Evolutionary conservation across 257 asterid genomes (phyloP).

Genomic region (Salvia miltiorrhiza): DNA sequence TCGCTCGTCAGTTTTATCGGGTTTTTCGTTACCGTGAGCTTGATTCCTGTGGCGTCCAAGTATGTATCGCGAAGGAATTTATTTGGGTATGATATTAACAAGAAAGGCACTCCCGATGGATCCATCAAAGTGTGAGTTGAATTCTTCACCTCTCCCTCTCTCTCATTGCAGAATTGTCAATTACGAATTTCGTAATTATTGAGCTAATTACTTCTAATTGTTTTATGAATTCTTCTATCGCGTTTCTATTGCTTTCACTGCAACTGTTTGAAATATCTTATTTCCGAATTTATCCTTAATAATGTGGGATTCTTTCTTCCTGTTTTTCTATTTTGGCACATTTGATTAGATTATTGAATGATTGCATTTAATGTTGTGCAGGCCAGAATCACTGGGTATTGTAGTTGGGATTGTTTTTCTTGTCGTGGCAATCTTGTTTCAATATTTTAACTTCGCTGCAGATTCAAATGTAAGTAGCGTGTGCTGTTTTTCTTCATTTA

Average conservation of each 20-base stretch:
- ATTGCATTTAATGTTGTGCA: constrained; percentile 32
- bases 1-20: constrained; percentile 58
- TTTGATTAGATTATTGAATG: not conserved
- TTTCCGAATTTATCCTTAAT: not conserved
- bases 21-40: constrained; percentile 43
- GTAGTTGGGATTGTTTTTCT: constrained; percentile 83
- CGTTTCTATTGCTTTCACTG: not conserved
- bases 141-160: not conserved
- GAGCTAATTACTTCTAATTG: not conserved
- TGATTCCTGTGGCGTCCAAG: constrained; percentile 88
- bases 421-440: constrained; percentile 77
- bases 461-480: constrained; percentile 52
- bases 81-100: constrained; percentile 86
- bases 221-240: not conserved
- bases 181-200: not conserved
- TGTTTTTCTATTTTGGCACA: not conserved
- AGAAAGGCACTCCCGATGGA: constrained; percentile 90
- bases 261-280: too few species aligned
- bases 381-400: constrained; percentile 95
- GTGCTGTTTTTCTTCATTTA: not conserved
- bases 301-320: not conserved
- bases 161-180: not conserved
- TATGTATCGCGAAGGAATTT: constrained; percentile 70
- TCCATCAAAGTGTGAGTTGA: constrained; percentile 77
- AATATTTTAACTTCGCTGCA: constrained; percentile 63